A percentile compares a stretch with the other conserved stretches of the same genome.
phyloP scores from a whole-genome alignment of 306 rosid species.

The Astragalus membranaceus region DNA sequence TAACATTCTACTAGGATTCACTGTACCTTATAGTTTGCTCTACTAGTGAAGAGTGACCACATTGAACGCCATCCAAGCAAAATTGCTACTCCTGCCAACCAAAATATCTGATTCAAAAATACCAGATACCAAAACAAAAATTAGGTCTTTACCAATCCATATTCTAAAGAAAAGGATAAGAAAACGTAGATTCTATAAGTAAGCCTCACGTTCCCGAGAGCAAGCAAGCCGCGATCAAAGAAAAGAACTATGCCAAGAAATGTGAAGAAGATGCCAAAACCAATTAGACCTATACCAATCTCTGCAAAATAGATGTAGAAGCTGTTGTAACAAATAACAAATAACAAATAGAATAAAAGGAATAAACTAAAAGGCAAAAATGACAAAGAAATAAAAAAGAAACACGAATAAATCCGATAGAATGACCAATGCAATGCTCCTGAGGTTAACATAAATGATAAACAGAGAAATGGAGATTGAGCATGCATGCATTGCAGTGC shows the following conservation, averaged over 20 bases:
- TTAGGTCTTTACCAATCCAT: neutral
- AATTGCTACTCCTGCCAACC: slow-evolving; percentile 72
- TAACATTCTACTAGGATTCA: neutral
- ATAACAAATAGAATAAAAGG: neutral
- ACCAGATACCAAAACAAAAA: neutral
- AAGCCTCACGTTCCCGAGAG: slow-evolving; percentile 74
- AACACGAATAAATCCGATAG: neutral
- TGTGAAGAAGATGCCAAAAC: slow-evolving; percentile 73
- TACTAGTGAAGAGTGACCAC: slow-evolving; percentile 61
- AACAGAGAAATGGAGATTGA: neutral
- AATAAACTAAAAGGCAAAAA: neutral
- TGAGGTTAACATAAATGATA: neutral
- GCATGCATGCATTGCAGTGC: slow-evolving; percentile 17
- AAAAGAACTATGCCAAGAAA: slow-evolving; percentile 75
- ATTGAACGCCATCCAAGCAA: slow-evolving; percentile 83
- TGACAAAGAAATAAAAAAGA: neutral
- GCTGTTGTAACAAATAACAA: neutral
- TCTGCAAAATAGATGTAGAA: slow-evolving; percentile 33
- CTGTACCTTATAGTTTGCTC: slow-evolving; percentile 68
- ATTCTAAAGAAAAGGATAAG: neutral
- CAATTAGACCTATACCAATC: slow-evolving; percentile 83
- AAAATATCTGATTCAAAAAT: slow-evolving; percentile 54
- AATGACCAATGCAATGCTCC: neutral
- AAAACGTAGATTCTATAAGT: slow-evolving; percentile 5
- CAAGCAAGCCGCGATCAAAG: slow-evolving; percentile 89